Percentiles rank a stretch among this genome's conserved stretches.
Conservation (phyloP, 306 rosid genomes). For the Prunus persica region DNA sequence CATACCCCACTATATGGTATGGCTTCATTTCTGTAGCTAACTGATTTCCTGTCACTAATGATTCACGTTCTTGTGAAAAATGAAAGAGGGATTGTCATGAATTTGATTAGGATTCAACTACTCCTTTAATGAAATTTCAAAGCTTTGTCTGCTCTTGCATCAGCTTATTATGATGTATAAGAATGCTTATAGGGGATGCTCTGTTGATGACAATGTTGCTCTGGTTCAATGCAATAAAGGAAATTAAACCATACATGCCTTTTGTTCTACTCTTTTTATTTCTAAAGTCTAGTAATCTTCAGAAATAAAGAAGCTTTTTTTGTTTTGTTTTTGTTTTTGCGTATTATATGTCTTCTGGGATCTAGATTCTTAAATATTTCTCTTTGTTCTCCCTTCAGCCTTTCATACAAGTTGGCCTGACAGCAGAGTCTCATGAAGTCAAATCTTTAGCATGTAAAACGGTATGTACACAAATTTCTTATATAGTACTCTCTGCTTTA, state of each 20-base stretch:
- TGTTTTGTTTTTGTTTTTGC: no score
- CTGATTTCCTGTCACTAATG: background rate
- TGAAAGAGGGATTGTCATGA: background rate
- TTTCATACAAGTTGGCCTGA: slow-evolving; percentile 83
- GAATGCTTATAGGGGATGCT: background rate
- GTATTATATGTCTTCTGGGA: background rate
- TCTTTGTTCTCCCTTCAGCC: slow-evolving; percentile 43
- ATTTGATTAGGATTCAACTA: background rate
- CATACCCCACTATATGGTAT: slow-evolving; percentile 78
- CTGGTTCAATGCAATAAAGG: background rate
- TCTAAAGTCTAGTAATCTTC: background rate
- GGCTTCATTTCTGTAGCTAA: slow-evolving; percentile 9
- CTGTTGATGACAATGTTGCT: background rate
- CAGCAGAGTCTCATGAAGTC: slow-evolving; percentile 75
- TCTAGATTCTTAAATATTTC: background rate
- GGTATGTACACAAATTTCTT: slow-evolving; percentile 37
- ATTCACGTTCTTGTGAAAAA: background rate
- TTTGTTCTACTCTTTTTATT: background rate
- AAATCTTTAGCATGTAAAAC: slow-evolving; percentile 80
- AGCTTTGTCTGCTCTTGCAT: background rate
- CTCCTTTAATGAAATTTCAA: background rate
- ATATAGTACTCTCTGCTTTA: background rate
- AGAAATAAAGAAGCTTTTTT: background rate
- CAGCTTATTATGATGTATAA: background rate
- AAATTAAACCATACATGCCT: background rate